These are phyloP conservation scores for Arthrobotrys iridis DNA, from an alignment of 2,329 filamentous ascomycete species.

Conservation along the genomic window DNA sequence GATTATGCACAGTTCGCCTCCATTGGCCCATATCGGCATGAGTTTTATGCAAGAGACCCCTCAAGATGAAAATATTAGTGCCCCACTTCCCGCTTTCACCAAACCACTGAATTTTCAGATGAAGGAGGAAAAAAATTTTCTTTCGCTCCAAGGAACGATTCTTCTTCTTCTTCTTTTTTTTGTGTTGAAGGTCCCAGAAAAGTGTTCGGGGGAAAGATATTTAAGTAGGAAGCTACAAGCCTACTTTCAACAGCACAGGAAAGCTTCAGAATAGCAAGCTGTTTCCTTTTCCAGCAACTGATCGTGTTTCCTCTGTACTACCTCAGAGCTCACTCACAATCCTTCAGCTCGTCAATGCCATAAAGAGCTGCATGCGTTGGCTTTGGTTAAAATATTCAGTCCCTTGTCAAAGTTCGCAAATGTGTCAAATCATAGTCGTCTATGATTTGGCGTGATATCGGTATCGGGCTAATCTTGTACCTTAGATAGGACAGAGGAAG, in stretches of 20 bases:
- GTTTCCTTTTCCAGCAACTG: conserved; percentile 43
- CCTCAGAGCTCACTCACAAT: conserved; percentile 43
- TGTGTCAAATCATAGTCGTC: conserved; percentile 40
- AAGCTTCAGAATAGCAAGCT: conserved; percentile 21
- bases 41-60: conserved; percentile 50
- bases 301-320: conserved; percentile 46
- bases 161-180: too few relatives aligned
- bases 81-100: conserved; percentile 50
- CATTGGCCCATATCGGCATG: conserved; percentile 44
- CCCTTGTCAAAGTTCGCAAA: conserved; percentile 35
- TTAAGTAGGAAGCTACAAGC: conserved; percentile 42
- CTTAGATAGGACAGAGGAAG: conserved; percentile 25
- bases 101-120: conserved; percentile 13
- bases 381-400: conserved; percentile 6
- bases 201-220: conserved; percentile 1
- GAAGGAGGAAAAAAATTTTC: conserved; percentile 24
- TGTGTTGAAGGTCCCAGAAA: conserved; percentile 9
- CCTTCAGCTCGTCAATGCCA: conserved; percentile 29
- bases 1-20: conserved; percentile 50
- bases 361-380: conserved; percentile 49
- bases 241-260: background rate
- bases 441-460: conserved; percentile 38
- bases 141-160: background rate
- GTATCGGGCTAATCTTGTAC: conserved; percentile 32
- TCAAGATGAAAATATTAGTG: conserved; percentile 42